Conservation (phyloP, 805 yeast genomes). For the Kuraishia ogatae region DNA sequence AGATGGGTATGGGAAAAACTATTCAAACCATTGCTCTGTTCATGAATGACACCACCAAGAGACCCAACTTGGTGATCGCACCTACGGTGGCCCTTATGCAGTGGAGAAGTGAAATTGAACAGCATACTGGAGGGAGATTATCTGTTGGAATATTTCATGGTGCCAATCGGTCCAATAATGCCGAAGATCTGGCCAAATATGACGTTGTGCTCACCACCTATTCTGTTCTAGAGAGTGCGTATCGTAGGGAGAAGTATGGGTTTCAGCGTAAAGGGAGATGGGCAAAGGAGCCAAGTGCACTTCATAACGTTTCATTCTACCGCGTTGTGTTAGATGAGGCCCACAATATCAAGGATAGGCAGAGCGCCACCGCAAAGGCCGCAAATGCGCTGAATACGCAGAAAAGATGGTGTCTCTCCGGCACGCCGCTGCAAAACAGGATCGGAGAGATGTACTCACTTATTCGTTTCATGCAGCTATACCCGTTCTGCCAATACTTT, state of each 20-base stretch:
- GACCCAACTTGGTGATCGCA: constrained; percentile 85
- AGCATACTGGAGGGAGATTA: constrained; percentile 67
- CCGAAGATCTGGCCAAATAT: constrained; percentile 46
- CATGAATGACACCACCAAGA: constrained; percentile 53
- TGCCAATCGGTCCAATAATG: constrained; percentile 55
- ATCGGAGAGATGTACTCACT: constrained; percentile 95
- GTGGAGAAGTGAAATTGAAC: constrained; percentile 90
- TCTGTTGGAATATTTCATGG: constrained; percentile 79
- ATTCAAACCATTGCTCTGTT: constrained; percentile 90
- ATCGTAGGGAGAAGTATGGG: constrained; percentile 75
- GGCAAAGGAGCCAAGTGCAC: constrained; percentile 64
- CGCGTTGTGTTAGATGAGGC: constrained; percentile 94
- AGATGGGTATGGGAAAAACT: constrained; percentile 99
- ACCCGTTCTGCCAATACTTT: constrained; percentile 83
- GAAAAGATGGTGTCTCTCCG: constrained; percentile 87
- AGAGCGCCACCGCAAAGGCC: constrained; percentile 88
- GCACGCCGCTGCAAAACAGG: constrained; percentile 94
- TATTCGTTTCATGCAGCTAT: constrained; percentile 72
- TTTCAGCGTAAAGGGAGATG: constrained; percentile 63
- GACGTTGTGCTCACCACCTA: constrained; percentile 90
- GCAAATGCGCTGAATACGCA: constrained; percentile 66
- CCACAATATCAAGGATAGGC: constrained; percentile 92
- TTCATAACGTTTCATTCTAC: constrained; percentile 71
- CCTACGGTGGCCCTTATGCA: constrained; percentile 99
- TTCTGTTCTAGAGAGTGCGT: constrained; percentile 84